These are phyloP conservation scores for Fistulinella prunicolor DNA, from an alignment of 768 basidiomycete species.

Conservation along the genomic window DNA sequence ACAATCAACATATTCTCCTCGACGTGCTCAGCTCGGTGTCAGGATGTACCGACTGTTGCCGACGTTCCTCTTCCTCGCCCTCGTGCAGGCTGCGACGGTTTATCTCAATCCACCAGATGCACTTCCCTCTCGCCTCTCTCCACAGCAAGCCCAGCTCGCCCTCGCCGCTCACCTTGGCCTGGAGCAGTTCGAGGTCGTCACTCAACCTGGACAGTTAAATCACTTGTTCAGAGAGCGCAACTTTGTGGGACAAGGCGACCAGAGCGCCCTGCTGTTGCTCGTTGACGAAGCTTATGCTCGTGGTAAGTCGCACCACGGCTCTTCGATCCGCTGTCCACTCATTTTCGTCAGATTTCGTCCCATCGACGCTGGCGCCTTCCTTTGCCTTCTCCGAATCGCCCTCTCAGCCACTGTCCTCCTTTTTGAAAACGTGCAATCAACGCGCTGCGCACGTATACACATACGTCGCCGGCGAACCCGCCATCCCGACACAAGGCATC, in stretches of 20 bases:
- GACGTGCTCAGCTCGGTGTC: neutral
- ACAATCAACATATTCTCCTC: neutral
- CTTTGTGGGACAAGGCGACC: constrained; percentile 57
- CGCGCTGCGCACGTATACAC: constrained; percentile 59
- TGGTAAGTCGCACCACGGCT: too few species aligned
- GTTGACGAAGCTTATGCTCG: constrained; percentile 52
- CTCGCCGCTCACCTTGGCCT: constrained; percentile 72
- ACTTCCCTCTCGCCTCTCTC: constrained; percentile 41
- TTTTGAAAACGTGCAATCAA: constrained; percentile 56
- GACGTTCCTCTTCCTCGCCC: constrained; percentile 28
- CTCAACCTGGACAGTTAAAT: constrained; percentile 25
- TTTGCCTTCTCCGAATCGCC: constrained; percentile 40
- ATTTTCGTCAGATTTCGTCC: constrained; percentile 50
- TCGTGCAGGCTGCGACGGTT: constrained; percentile 52
- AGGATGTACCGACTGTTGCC: constrained; percentile 23
- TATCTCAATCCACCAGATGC: constrained; percentile 52
- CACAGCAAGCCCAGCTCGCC: constrained; percentile 54
- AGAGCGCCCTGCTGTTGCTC: constrained; percentile 51
- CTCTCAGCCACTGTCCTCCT: constrained; percentile 40
- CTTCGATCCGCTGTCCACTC: neutral
- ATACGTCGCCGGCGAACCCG: constrained; percentile 45
- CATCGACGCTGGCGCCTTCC: constrained; percentile 46
- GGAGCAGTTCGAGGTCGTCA: constrained; percentile 57
- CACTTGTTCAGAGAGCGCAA: constrained; percentile 33
- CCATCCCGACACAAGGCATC: constrained; percentile 28